Evolutionary conservation across 169 alveolate genomes (phyloP), one percentile per base, ranked within the genome.

Genomic region (Plasmodium sp.): DNA sequence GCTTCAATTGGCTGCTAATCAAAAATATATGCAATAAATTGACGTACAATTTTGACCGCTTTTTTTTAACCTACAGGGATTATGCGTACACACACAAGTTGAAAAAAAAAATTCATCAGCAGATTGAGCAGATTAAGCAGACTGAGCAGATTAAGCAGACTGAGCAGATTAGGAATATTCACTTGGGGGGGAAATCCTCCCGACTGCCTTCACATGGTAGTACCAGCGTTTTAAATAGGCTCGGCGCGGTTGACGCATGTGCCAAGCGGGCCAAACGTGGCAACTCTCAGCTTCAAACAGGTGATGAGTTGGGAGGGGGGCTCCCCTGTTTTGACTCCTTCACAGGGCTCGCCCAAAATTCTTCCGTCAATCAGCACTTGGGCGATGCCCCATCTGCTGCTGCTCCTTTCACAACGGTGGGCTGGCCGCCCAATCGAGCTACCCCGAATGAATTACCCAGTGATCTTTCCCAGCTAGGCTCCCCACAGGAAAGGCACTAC

Each of bases 21-120:
- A 86, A 77, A 86, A 75, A 10, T 39, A 86, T 86, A 51, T 86
- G 93, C 48, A 75, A 86, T 27, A 86, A 86, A 39, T 54, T 86
- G 48, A 54, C 86, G 3, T 71, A 75, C 72, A 86, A 86, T 77
- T 86, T 86, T 36, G 93, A 86, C 5, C 58, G 45, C 1, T 41
- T 86, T 34, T 86, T 86, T 33, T 18, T 75, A 14, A 39, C 71
- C n/a, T 51, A 75, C 33, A 75, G 77, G 41, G 81, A 86, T 56
- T 75, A 86, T 77, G 12, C 80, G 33, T 54, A 34, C 81, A 75
- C 93, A 2, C 81, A 31, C 45, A 75, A 75, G 12, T 34, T 86
- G 41, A 75, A 58, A 16, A 86, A 86, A 86, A 41, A 33, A 31
- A 27, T 75, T 34, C 1, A 51, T 12, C 62, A 75, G 9, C 81